phyloP scores from a whole-genome alignment of 2,329 filamentous ascomycete genomes.

The Paecilomyces fulvus region DNA sequence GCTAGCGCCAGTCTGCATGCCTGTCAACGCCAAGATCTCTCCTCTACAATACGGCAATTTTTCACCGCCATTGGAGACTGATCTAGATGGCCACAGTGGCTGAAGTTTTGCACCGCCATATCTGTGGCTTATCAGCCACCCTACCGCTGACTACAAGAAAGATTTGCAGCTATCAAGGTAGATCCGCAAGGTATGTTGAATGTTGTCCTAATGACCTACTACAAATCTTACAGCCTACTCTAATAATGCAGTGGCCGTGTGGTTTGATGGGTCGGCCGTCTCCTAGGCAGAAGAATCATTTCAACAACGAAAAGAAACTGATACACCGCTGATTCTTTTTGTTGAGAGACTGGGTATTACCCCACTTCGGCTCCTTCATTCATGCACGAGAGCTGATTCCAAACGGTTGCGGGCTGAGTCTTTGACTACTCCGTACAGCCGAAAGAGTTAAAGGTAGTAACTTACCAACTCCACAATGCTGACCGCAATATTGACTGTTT shows the following conservation, averaged over 20 bases:
- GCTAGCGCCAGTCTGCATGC: background rate
- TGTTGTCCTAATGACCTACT: background rate
- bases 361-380: background rate
- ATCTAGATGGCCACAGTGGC: background rate
- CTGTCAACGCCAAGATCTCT: too few species aligned
- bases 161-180: too few species aligned
- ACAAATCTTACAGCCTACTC: background rate
- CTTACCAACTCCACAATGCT: too few species aligned
- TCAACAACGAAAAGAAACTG: background rate
- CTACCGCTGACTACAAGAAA: too few species aligned
- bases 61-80: background rate
- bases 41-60: background rate
- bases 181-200: too few species aligned
- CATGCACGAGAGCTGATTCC: background rate
- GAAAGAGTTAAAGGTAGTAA: background rate
- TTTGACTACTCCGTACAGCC: background rate
- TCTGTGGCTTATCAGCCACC: background rate
- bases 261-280: too few species aligned
- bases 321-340: background rate
- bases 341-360: background rate
- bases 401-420: background rate
- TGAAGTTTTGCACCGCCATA: background rate
- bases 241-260: background rate
- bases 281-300: background rate
- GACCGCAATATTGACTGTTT: too few species aligned